Evolutionary conservation across 2,329 filamentous ascomycete genomes (phyloP).

Genomic region (Colletotrichum eleusines): DNA sequence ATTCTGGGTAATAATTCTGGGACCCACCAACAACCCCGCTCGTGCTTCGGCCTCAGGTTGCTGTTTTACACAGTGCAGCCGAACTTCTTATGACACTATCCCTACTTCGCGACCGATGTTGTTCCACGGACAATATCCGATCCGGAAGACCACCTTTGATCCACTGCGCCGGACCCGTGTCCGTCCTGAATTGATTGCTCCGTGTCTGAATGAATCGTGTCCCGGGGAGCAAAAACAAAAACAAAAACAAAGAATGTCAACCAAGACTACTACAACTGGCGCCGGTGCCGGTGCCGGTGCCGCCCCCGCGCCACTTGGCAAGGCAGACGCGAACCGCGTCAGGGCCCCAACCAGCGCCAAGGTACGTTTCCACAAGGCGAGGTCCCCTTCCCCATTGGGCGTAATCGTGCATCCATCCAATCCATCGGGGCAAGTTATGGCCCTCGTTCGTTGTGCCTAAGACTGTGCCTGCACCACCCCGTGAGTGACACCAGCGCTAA

Average conservation of each 20-base stretch:
- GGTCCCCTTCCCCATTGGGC: too few species aligned
- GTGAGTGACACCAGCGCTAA: neutral
- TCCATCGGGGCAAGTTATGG: neutral
- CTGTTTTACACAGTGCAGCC: neutral
- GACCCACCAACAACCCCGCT: neutral
- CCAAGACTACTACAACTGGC: neutral
- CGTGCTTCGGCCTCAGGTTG: neutral
- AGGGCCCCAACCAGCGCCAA: slow-evolving; percentile 2
- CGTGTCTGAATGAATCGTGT: neutral
- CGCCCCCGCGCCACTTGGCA: slow-evolving; percentile 15
- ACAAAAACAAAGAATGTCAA: too few species aligned
- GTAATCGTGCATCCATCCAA: neutral
- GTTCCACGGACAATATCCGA: neutral
- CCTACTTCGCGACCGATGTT: neutral
- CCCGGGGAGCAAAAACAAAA: too few species aligned
- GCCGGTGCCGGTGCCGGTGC: too few species aligned
- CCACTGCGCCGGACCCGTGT: slow-evolving; percentile 10
- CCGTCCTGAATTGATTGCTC: neutral
- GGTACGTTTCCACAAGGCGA: too few species aligned
- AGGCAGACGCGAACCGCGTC: slow-evolving; percentile 26
- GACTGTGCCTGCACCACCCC: too few species aligned
- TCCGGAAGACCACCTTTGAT: neutral
- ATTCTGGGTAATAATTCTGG: neutral
- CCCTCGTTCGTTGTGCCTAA: too few species aligned
- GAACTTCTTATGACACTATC: neutral